These are phyloP conservation scores for Umbelopsis vinacea DNA, from an alignment of 192 early-diverging fungal genomes.

Conservation along the genomic window DNA sequence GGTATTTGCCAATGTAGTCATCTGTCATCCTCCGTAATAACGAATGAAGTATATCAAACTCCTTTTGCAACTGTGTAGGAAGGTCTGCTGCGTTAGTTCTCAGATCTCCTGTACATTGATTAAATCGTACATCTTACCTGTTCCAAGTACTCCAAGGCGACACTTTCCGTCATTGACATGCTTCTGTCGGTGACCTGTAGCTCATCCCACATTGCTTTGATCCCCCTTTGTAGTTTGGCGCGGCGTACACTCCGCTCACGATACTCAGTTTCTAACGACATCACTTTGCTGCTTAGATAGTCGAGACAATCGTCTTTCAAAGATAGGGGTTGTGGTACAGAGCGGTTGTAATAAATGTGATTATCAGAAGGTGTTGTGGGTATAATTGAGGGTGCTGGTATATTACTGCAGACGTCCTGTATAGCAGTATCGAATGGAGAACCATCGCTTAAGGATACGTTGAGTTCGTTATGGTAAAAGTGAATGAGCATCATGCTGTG, in stretches of 20 bases:
- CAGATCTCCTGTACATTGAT: background rate
- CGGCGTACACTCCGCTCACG: conserved; percentile 43
- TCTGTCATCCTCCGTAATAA: conserved; percentile 28
- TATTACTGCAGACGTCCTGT: conserved; percentile 10
- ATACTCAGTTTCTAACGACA: conserved; percentile 40
- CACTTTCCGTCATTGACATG: background rate
- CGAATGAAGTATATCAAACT: conserved; percentile 27
- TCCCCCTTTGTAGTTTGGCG: conserved; percentile 24
- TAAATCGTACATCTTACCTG: conserved; percentile 19
- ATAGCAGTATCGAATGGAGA: conserved; percentile 33
- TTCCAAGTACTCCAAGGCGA: conserved; percentile 25
- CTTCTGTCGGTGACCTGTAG: conserved; percentile 23
- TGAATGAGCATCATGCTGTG: conserved; percentile 25
- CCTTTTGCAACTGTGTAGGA: conserved; percentile 19
- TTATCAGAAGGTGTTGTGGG: conserved; percentile 1
- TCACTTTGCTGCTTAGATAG: conserved; percentile 37
- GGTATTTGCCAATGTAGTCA: conserved; percentile 35
- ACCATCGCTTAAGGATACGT: background rate
- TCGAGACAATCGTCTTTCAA: conserved; percentile 45
- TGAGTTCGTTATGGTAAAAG: conserved; percentile 31
- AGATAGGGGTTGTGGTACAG: conserved; percentile 44
- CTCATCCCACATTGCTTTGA: conserved; percentile 38
- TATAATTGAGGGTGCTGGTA: conserved; percentile 17
- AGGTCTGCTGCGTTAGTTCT: background rate
- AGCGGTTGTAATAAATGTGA: conserved; percentile 26